These are phyloP conservation scores for Phylloporus scabripes DNA, from an alignment of 768 basidiomycete genomes.

Conservation along the genomic window DNA sequence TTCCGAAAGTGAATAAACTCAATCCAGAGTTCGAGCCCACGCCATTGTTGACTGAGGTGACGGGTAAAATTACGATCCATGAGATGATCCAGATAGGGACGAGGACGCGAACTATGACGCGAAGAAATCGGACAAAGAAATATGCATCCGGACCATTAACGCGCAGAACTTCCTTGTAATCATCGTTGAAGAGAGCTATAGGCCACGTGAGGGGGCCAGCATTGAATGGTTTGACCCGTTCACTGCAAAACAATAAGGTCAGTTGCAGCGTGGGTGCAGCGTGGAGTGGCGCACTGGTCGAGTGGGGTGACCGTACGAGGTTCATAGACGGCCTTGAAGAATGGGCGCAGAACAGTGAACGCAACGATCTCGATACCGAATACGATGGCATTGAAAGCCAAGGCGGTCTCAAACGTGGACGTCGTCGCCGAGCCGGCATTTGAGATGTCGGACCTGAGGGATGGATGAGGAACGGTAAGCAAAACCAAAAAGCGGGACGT, in stretches of 20 bases:
- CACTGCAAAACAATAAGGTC: slow-evolving; percentile 31
- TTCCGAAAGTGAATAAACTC: slow-evolving; percentile 76
- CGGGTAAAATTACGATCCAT: slow-evolving; percentile 80
- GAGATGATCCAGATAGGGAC: slow-evolving; percentile 89
- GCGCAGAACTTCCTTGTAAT: slow-evolving; percentile 55
- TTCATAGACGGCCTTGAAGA: slow-evolving; percentile 86
- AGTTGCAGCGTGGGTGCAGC: not conserved
- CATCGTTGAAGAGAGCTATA: slow-evolving; percentile 50
- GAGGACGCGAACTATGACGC: slow-evolving; percentile 77
- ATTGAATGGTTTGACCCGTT: slow-evolving; percentile 53
- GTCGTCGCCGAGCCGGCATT: slow-evolving; percentile 61
- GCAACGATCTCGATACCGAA: slow-evolving; percentile 64
- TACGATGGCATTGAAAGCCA: slow-evolving; percentile 74
- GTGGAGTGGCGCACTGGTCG: slow-evolving; percentile 32
- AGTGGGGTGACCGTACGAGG: slow-evolving; percentile 68
- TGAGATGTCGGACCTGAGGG: slow-evolving; percentile 34
- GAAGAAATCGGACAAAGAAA: slow-evolving; percentile 85
- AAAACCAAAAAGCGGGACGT: not conserved
- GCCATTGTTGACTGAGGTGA: slow-evolving; percentile 52
- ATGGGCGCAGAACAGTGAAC: slow-evolving; percentile 80
- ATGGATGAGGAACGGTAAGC: not conserved
- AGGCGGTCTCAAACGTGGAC: slow-evolving; percentile 73
- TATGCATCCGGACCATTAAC: slow-evolving; percentile 89
- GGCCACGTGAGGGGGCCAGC: slow-evolving; percentile 60
- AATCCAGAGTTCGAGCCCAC: slow-evolving; percentile 48